Base-by-base conservation (phyloP, 202 grass and related monocot genomes). In the Tripidium arundinaceum region DNA sequence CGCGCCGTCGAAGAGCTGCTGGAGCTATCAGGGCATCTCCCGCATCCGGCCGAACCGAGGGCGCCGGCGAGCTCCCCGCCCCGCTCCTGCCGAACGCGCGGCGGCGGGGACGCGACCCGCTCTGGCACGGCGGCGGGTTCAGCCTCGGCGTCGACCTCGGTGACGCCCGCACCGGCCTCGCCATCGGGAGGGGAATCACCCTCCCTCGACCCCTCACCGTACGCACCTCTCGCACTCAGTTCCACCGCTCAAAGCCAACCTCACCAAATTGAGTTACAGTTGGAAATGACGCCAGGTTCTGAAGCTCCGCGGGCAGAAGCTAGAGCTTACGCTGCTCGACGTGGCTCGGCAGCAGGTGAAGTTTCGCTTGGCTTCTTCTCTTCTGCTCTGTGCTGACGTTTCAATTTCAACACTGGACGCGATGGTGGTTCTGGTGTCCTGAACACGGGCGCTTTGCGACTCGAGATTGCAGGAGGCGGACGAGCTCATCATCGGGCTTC, bases 101-200 rank as follows among this genome's bases (percentile, higher is more conserved):
- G 42, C 91, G 86, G 25, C 85, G 88, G 76, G 83, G 87, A 73
- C 45, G 47, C 77, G 83, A 91, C 57, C 84, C 91, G 13, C 77
- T 76, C 55, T 89, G 94, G 87, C 38, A 74, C 62, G 86, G 87
- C 9, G 81, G 86, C 47, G 91, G 94, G 22, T 90, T 90, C 81
- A 94, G 91, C 89, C 91, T 97, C 28, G 89, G 94, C 57, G 67
- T 97, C 12, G 91, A 97, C 76, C 81, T 97, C 18, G 94, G 89
- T 13, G 40, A 65, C 52, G 76, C 83, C 9, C 83, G 87, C 70
- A 98, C 92, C 2, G 94, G 91, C 47, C 45, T 98, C 33, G 86
- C 94, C 45, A 34, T 94, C 57, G 91, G 94, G 55, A 87, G 63
- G 71, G 86, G 86, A 8, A 86, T 94, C 78, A 86, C 80, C 25